These are phyloP conservation scores for Penicillium sp. DNA, from an alignment of 2,329 filamentous ascomycete species.

Conservation along the genomic window DNA sequence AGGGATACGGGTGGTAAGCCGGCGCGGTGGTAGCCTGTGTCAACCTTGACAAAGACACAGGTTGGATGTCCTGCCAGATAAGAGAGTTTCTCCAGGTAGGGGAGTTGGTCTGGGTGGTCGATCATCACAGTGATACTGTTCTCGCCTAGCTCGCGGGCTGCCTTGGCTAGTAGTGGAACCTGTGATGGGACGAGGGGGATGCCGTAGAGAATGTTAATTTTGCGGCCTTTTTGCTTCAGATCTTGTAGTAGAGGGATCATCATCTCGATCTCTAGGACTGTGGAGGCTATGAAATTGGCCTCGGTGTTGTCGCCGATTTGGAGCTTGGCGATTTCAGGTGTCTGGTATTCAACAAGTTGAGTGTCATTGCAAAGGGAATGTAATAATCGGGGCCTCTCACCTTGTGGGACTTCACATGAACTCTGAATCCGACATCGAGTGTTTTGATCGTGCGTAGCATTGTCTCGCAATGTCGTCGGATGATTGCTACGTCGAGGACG, in stretches of 20 bases:
- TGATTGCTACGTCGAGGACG: conserved; percentile 65
- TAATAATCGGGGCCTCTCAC: conserved; percentile 38
- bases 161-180: conserved; percentile 56
- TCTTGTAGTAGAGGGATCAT: conserved; percentile 60
- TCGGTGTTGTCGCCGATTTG: conserved; percentile 64
- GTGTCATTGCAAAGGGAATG: background rate
- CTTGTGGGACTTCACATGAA: conserved; percentile 84
- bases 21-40: conserved; percentile 69
- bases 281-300: conserved; percentile 68
- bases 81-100: conserved; percentile 47
- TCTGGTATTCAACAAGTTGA: conserved; percentile 45
- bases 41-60: conserved; percentile 68
- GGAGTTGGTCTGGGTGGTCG: conserved; percentile 64
- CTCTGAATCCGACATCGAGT: conserved; percentile 65
- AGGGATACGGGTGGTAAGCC: conserved; percentile 57
- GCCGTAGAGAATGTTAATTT: conserved; percentile 68
- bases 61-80: conserved; percentile 48
- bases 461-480: conserved; percentile 64
- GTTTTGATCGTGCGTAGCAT: conserved; percentile 65
- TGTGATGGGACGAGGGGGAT: conserved; percentile 65
- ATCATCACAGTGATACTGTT: conserved; percentile 63
- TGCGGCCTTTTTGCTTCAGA: conserved; percentile 50
- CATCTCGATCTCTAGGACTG: conserved; percentile 69
- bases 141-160: conserved; percentile 58
- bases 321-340: conserved; percentile 62